Percentiles rank a stretch among this genome's conserved stretches.
phyloP scores from a whole-genome alignment of 1,284 basidiomycete species.

The Omphalotus olearius region DNA sequence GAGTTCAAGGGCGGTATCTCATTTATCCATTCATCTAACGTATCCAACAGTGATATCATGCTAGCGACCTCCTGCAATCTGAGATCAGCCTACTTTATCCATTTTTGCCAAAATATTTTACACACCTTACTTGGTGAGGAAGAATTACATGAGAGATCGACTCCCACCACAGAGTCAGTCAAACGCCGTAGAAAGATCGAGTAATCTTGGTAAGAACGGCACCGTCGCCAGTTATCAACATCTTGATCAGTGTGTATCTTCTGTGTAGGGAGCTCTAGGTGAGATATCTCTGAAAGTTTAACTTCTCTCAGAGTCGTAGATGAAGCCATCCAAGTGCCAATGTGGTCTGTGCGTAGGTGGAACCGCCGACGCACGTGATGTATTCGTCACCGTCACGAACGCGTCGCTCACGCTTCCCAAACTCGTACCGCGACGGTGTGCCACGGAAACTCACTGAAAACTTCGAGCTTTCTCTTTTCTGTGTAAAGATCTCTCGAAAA shows the following conservation, averaged over 20 bases:
- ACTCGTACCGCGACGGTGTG: too few species aligned
- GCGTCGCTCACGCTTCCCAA: too few species aligned
- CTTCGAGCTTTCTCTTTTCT: too few species aligned
- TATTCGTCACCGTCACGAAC: too few species aligned
- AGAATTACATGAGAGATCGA: constrained; percentile 37
- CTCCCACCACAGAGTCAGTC: constrained; percentile 70
- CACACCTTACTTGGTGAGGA: constrained; percentile 34
- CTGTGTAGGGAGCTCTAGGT: constrained; percentile 29
- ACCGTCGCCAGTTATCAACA: constrained; percentile 62
- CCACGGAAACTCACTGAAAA: too few species aligned
- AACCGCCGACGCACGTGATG: too few species aligned
- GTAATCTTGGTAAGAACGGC: constrained; percentile 69
- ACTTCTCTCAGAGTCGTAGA: constrained; percentile 35
- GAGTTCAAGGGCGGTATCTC: constrained; percentile 77
- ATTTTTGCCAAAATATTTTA: not conserved
- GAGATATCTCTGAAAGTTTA: constrained; percentile 29
- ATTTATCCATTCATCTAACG: constrained; percentile 76
- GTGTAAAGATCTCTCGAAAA: too few species aligned
- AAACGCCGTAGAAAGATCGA: constrained; percentile 69
- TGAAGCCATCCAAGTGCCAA: too few species aligned
- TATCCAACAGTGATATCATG: constrained; percentile 59
- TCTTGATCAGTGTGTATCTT: constrained; percentile 70
- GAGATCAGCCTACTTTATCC: not conserved
- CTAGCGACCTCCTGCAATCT: constrained; percentile 39
- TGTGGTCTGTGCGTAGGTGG: too few species aligned